Conservation (phyloP, 2,329 filamentous ascomycete genomes). For the Aureobasidium uvarum region DNA sequence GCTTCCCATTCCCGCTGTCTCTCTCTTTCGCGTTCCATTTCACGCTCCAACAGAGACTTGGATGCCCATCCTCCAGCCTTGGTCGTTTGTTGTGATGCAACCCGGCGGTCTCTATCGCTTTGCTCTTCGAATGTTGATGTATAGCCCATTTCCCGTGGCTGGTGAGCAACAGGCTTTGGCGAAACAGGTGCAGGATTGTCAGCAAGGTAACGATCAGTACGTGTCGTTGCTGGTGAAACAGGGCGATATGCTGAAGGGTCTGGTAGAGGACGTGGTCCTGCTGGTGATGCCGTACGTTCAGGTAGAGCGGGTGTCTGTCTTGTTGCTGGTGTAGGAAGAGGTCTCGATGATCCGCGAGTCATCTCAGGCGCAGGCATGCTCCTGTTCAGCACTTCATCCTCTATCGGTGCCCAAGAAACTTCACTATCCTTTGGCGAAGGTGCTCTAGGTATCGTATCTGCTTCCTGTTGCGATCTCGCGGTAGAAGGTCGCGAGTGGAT, state of each 20-base stretch:
- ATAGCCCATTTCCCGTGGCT: slow-evolving; percentile 54
- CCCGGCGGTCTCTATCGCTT: slow-evolving; percentile 59
- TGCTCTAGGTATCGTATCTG: slow-evolving; percentile 21
- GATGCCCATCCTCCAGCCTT: slow-evolving; percentile 63
- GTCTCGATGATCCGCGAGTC: slow-evolving; percentile 32
- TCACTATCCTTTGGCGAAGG: slow-evolving; percentile 51
- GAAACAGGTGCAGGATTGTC: slow-evolving; percentile 53
- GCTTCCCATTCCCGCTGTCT: slow-evolving; percentile 79
- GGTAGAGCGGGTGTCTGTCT: slow-evolving; percentile 39
- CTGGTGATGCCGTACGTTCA: slow-evolving; percentile 28
- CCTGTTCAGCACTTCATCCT: slow-evolving; percentile 62
- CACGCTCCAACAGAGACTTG: slow-evolving; percentile 71
- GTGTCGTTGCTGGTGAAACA: slow-evolving; percentile 38
- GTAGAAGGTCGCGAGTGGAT: slow-evolving; percentile 34
- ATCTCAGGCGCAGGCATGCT: slow-evolving; percentile 49
- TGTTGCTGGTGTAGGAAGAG: slow-evolving; percentile 36
- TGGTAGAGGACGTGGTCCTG: slow-evolving; percentile 37
- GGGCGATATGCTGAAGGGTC: slow-evolving; percentile 43
- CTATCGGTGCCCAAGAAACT: slow-evolving; percentile 65
- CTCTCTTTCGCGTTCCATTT: slow-evolving; percentile 77
- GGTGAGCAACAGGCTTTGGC: slow-evolving; percentile 40
- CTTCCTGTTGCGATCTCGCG: slow-evolving; percentile 7
- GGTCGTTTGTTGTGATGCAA: slow-evolving; percentile 59
- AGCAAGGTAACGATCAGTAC: slow-evolving; percentile 60
- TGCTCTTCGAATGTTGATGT: slow-evolving; percentile 56